Conservation (phyloP, 495 filamentous ascomycete species). For the Penicillium nucicola region DNA sequence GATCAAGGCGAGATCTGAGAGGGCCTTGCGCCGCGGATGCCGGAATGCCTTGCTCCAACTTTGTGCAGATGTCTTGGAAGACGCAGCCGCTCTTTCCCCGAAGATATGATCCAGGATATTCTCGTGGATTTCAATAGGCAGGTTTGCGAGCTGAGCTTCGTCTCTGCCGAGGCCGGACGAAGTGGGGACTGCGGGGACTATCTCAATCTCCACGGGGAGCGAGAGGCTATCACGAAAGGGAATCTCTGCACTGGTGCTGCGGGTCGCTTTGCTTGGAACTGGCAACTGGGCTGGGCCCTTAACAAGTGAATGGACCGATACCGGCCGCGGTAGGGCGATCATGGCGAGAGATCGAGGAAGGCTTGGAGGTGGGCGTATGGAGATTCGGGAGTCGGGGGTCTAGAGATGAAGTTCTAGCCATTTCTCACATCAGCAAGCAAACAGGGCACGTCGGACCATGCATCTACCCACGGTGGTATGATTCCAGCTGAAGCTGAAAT, state of each 20-base stretch:
- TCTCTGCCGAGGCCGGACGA: slow-evolving; percentile 13
- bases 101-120: slow-evolving; percentile 66
- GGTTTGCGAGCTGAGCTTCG: slow-evolving; percentile 40
- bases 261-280: slow-evolving; percentile 19
- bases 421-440: neutral
- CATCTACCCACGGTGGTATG: neutral
- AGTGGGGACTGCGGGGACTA: slow-evolving; percentile 8
- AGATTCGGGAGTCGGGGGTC: no score
- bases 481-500: neutral
- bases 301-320: slow-evolving; percentile 34
- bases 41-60: slow-evolving; percentile 64
- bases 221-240: slow-evolving; percentile 16
- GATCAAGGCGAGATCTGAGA: slow-evolving; percentile 63
- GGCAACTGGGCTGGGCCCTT: slow-evolving; percentile 12
- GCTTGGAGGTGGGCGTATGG: no score
- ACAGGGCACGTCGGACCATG: neutral
- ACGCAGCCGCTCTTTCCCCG: slow-evolving; percentile 53
- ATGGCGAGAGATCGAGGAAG: slow-evolving; percentile 10
- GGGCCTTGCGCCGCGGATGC: slow-evolving; percentile 62
- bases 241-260: slow-evolving; percentile 28
- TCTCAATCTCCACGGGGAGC: no score
- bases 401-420: neutral
- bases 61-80: slow-evolving; percentile 44
- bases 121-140: slow-evolving; percentile 71
- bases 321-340: slow-evolving; percentile 33